Evolutionary conservation across 495 filamentous ascomycete species (phyloP), one percentile per base, ranked within the genome.

Genomic region (Penicillium chermesinum): DNA sequence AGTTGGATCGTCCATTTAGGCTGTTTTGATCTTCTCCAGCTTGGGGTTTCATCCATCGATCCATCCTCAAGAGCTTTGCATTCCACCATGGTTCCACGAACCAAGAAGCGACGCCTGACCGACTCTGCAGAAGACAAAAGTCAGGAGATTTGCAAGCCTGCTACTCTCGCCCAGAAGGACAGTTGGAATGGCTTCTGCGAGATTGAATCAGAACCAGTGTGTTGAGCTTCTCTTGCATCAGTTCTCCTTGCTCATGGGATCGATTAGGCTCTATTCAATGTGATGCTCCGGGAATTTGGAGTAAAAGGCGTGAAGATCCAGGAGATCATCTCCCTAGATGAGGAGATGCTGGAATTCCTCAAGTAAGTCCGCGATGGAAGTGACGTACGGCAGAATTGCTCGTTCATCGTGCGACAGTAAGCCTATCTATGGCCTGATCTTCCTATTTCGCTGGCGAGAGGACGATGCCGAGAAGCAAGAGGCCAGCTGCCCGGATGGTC

Each of bases 141-240:
- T 25, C 55, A 63, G n/a, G 58, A 65, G 17, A 59, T 67, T 41
- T 65, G 54, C 49, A 53, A 54, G 34, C 58, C 70, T 27, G 73
- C 71, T 5, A 75, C 64, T 3, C 38, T 44, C 6, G 49, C 64
- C 5, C 76, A 81, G 30, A 77, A 71, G 48, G 44, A 54, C 36
- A 62, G 40, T 7, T 88, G 85, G 85, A 77, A 78, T 50, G 89
- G 89, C 18, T 98, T 89, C 75, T 85, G 84, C 38, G 90, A 96
- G 58, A 74, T 96, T 32, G 89, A 95, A 63, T 94, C 88, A 0
- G 91, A 98, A 46, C 93, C 93, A 2, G 89, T 90, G 68, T 36
- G 49, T 41, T 12, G 38, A 30, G 7, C 18, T 32, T 13, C 10
- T 27, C 7, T 2, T n/a, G 10, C 18, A 8, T 18, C 4, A 15